These are phyloP conservation scores for Populus pruinosa DNA, from an alignment of 345 rosid species.

Conservation along the genomic window DNA sequence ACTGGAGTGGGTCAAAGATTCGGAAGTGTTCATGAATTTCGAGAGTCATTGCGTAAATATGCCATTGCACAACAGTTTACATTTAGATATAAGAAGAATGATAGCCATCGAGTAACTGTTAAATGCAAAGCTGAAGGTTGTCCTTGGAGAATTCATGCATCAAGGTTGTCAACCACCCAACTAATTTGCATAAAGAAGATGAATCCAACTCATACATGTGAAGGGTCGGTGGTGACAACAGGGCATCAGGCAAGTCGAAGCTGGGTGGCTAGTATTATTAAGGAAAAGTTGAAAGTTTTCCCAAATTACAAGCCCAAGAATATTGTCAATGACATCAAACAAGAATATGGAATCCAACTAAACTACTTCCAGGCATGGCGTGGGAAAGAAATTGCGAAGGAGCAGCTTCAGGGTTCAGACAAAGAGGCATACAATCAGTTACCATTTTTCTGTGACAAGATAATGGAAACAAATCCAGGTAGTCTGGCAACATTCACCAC, in stretches of 20 bases:
- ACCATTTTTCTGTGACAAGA: slow-evolving; percentile 74
- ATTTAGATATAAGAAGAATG: slow-evolving; percentile 86
- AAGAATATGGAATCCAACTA: slow-evolving; percentile 81
- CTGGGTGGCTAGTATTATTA: slow-evolving; percentile 94
- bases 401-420: slow-evolving; percentile 93
- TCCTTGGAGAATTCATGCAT: slow-evolving; percentile 97
- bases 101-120: slow-evolving; percentile 90
- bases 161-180: slow-evolving; percentile 84
- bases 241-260: slow-evolving; percentile 90
- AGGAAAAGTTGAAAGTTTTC: slow-evolving; percentile 75
- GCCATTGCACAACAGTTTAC: slow-evolving; percentile 97
- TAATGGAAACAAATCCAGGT: slow-evolving; percentile 81
- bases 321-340: slow-evolving; percentile 76
- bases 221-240: slow-evolving; percentile 58
- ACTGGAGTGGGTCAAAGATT: slow-evolving; percentile 94
- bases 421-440: slow-evolving; percentile 84
- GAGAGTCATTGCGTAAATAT: slow-evolving; percentile 75
- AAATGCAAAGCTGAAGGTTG: slow-evolving; percentile 96
- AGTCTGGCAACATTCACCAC: slow-evolving; percentile 79
- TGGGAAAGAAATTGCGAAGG: slow-evolving; percentile 93
- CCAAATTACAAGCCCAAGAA: slow-evolving; percentile 94
- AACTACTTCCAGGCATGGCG: slow-evolving; percentile 97
- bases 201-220: slow-evolving; percentile 83
- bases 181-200: slow-evolving; percentile 87
- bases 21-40: slow-evolving; percentile 73